Evolutionary conservation across 2,329 filamentous ascomycete genomes (phyloP), one percentile per base, ranked within the genome.

Genomic region (Fusarium lyarnte): DNA sequence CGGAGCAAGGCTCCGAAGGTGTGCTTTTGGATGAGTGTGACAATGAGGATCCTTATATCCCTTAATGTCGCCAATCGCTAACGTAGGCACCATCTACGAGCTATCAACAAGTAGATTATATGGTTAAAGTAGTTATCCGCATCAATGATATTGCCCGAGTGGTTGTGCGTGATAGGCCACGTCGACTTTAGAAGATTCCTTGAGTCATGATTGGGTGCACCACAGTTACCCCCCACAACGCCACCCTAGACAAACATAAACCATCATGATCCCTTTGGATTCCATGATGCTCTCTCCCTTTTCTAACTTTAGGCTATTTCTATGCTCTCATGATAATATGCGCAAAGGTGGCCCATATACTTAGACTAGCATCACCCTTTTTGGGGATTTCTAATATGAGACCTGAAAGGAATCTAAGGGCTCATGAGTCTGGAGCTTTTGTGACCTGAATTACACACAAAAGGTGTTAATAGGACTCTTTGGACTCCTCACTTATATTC

Each of bases 1-100:
- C 53, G 53, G 53, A 76, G 68, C 65, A 39, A 39, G 45, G 52
- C 59, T 75, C 73, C 74, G 74, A 74, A 73, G 23, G 54, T 74
- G 46, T 74, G 52, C 67, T 74, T 72, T 74, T 43, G 63, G 70
- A 42, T 33, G 42, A 57, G 12, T 27, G 27, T 12, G 31, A 61
- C 51, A 60, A 21, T 12, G 66, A 68, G 66, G 51, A 74, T 74
- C 66, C 58, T 58, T 45, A 66, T 59, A 39, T 61, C 70, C 66
- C 70, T 73, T 74, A 68, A 74, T 68, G 72, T 74, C 38, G 47
- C 35, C 54, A 68, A 57, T 51, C 51, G 45, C 41, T 51, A 47
- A 51, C 9, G 46, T 14, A 45, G 35, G 36, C 25, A 47, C n/a
- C 43, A 27, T 31, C 33, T 41, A 31, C 47, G 29, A 57, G 38